These are phyloP conservation scores for Xylariomycetidae sp. DNA, from an alignment of 2,329 filamentous ascomycete genomes.

Conservation along the genomic window DNA sequence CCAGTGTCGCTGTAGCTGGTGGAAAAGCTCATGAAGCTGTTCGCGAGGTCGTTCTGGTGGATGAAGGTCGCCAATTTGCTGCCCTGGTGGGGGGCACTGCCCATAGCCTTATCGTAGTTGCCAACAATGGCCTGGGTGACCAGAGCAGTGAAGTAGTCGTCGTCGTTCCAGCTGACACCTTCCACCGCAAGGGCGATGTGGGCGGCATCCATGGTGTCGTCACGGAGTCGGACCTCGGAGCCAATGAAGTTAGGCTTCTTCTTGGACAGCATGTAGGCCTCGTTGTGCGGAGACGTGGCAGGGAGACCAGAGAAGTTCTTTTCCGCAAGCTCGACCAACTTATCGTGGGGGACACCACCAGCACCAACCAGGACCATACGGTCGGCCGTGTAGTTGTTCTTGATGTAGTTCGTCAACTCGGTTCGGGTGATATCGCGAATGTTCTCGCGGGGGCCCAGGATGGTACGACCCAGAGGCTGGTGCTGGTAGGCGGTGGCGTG, in stretches of 20 bases:
- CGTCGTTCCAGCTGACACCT: constrained; percentile 98
- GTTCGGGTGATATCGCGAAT: constrained; percentile 91
- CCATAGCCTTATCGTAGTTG: constrained; percentile 99
- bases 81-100: constrained; percentile 92
- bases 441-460: constrained; percentile 96
- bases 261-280: constrained; percentile 73
- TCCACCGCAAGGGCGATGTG: constrained; percentile 98
- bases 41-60: constrained; percentile 90
- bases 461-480: constrained; percentile 94
- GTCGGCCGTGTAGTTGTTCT: constrained; percentile 98
- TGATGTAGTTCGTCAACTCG: constrained; percentile 94
- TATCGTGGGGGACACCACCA: constrained; percentile 86
- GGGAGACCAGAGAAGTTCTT: constrained; percentile 86
- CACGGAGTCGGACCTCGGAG: constrained; percentile 90
- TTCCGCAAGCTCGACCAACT: constrained; percentile 93
- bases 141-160: constrained; percentile 97
- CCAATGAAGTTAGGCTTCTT: constrained; percentile 90
- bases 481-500: constrained; percentile 97
- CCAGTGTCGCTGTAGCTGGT: constrained; percentile 99
- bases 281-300: constrained; percentile 65
- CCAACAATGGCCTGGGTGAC: constrained; percentile 98
- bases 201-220: constrained; percentile 92
- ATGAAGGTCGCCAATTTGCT: constrained; percentile 96
- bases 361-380: constrained; percentile 98
- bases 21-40: constrained; percentile 99